Conservation (phyloP, 495 filamentous ascomycete species). For the Lasiosphaeriaceae sp. region DNA sequence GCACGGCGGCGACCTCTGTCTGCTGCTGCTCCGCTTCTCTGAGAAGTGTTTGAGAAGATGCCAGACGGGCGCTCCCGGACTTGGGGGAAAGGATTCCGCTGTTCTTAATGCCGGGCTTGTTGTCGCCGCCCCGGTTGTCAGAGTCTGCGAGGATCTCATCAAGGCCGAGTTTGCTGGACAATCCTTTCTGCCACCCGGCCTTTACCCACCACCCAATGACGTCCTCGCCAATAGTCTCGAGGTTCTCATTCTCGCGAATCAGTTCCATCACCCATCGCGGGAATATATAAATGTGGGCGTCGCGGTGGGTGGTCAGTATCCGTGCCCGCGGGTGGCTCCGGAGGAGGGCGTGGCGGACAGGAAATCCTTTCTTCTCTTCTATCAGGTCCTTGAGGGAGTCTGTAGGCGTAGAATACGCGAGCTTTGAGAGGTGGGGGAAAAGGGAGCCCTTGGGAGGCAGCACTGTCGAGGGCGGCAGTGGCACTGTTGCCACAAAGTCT, state of each 20-base stretch:
- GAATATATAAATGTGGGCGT: constrained; percentile 90
- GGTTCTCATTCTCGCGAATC: constrained; percentile 66
- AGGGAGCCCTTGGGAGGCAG: constrained; percentile 58
- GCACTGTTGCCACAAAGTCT: constrained; percentile 76
- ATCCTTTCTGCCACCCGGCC: constrained; percentile 78
- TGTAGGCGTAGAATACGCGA: constrained; percentile 75
- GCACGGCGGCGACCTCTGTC: constrained; percentile 40
- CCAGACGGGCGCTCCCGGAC: background rate
- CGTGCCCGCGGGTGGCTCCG: constrained; percentile 67
- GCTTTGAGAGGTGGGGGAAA: constrained; percentile 55
- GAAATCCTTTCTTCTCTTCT: constrained; percentile 65
- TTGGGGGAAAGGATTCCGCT: constrained; percentile 5
- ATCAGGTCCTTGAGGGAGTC: constrained; percentile 78
- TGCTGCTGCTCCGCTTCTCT: background rate
- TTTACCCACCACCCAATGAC: constrained; percentile 95
- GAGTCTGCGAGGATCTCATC: constrained; percentile 52
- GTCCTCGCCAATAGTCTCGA: constrained; percentile 88
- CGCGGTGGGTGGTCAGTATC: constrained; percentile 74
- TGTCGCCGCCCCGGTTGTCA: constrained; percentile 25
- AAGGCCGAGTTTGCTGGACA: constrained; percentile 73
- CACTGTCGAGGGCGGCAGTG: constrained; percentile 53
- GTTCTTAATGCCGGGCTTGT: constrained; percentile 3
- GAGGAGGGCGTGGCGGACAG: constrained; percentile 67
- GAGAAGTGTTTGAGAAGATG: background rate
- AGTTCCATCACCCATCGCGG: constrained; percentile 89